Evolutionary conservation across 768 basidiomycete genomes (phyloP).

Genomic region (Lepiota brunneoincarnata): DNA sequence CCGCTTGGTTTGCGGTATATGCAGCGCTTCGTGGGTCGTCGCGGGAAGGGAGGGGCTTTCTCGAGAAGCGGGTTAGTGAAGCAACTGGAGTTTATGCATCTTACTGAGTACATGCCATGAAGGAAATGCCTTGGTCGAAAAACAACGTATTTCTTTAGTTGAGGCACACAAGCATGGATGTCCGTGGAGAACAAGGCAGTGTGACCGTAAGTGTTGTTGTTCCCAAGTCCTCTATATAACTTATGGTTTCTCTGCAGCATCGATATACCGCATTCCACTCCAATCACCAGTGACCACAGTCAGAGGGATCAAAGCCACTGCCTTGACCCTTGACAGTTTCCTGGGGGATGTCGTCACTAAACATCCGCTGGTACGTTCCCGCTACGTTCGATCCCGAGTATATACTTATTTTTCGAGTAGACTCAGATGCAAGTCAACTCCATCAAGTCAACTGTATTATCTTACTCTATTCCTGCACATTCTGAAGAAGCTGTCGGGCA

Average conservation of each 20-base stretch:
- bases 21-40: constrained; percentile 72
- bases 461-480: constrained; percentile 22
- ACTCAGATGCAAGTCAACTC: constrained; percentile 54
- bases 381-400: neutral
- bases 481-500: constrained; percentile 14
- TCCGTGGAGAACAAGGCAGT: constrained; percentile 81
- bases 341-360: constrained; percentile 56
- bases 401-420: constrained; percentile 30
- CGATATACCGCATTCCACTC: constrained; percentile 74
- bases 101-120: neutral
- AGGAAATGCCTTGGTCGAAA: constrained; percentile 74
- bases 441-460: constrained; percentile 45
- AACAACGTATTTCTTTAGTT: constrained; percentile 63
- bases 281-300: constrained; percentile 63
- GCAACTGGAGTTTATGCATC: constrained; percentile 15
- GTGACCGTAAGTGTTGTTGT: constrained; percentile 55
- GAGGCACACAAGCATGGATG: constrained; percentile 78
- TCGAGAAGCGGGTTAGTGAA: constrained; percentile 70
- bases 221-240: neutral
- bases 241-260: constrained; percentile 33
- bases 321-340: constrained; percentile 48
- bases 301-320: constrained; percentile 55
- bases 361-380: constrained; percentile 65
- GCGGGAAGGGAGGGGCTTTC: constrained; percentile 67
- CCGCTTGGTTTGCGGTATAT: constrained; percentile 70